Evolutionary conservation across 306 rosid genomes (phyloP).

Genomic region (Lotus japonicus): DNA sequence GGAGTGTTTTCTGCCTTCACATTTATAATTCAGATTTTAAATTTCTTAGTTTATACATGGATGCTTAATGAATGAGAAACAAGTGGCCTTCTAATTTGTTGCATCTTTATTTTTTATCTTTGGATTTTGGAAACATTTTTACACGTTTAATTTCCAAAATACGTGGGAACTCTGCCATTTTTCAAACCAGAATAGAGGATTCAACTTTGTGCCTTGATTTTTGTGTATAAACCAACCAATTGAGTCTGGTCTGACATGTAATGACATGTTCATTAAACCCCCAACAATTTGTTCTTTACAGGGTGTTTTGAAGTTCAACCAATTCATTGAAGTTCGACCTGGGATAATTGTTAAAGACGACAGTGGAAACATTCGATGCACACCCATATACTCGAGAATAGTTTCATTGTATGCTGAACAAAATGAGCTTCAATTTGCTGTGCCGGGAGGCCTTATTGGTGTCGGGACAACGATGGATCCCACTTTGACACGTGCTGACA

Average conservation of each 20-base stretch:
- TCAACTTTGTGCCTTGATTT: not conserved
- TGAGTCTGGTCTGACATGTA: not conserved
- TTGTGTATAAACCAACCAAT: not conserved
- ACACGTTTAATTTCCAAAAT: not conserved
- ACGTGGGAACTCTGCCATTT: not conserved
- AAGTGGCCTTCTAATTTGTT: too few relatives aligned
- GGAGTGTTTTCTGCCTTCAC: not conserved
- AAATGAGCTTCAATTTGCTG: too few relatives aligned
- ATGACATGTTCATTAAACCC: not conserved
- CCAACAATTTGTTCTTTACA: conserved; percentile 28
- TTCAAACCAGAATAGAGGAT: not conserved
- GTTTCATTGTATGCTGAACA: too few relatives aligned
- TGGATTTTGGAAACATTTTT: not conserved
- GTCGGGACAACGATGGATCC: conserved; percentile 99
- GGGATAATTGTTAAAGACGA: too few relatives aligned
- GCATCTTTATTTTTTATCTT: not conserved
- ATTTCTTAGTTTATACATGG: not conserved
- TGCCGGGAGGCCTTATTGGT: too few relatives aligned
- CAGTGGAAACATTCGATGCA: too few relatives aligned
- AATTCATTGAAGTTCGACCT: too few relatives aligned
- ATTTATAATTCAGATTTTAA: not conserved
- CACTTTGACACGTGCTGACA: conserved; percentile 93
- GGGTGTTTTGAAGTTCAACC: conserved; percentile 90
- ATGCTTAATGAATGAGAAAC: too few relatives aligned
- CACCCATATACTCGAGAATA: too few relatives aligned